phyloP scores from a whole-genome alignment of 352 stramenopile genomes.

The Pythium rhizo-oryzae region DNA sequence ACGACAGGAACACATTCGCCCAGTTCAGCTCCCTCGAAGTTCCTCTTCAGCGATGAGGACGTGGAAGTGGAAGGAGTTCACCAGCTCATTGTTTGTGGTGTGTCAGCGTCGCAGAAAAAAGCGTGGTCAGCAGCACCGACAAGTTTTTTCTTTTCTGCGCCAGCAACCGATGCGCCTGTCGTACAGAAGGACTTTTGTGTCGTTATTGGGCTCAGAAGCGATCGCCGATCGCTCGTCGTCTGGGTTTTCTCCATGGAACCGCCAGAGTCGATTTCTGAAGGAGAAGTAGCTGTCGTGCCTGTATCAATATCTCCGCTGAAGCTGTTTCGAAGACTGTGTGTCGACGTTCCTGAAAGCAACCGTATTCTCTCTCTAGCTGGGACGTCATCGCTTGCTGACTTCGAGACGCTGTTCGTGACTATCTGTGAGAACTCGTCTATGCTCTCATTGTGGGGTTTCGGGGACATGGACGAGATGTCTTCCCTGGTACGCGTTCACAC shows the following conservation, averaged over 20 bases:
- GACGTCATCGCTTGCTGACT: conserved; percentile 50
- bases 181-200: conserved; percentile 61
- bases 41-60: conserved; percentile 28
- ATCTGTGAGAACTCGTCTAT: conserved; percentile 38
- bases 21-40: conserved; percentile 8
- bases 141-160: conserved; percentile 25
- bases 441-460: conserved; percentile 60
- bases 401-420: conserved; percentile 49
- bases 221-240: conserved; percentile 41
- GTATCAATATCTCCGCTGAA: conserved; percentile 24
- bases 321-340: conserved; percentile 47
- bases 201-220: conserved; percentile 48
- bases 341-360: conserved; percentile 36
- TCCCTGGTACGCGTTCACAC: conserved; percentile 43
- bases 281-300: conserved; percentile 14
- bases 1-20: background rate
- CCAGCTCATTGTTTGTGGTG: conserved; percentile 23
- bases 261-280: background rate
- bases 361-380: conserved; percentile 39
- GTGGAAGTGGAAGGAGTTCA: conserved; percentile 14
- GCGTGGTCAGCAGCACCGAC: conserved; percentile 46
- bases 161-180: background rate
- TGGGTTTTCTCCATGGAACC: conserved; percentile 64
- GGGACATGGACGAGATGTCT: conserved; percentile 52
- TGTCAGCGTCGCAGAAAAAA: conserved; percentile 39